Evolutionary conservation across 345 rosid species (phyloP).

Genomic region (Iberis pinnata): DNA sequence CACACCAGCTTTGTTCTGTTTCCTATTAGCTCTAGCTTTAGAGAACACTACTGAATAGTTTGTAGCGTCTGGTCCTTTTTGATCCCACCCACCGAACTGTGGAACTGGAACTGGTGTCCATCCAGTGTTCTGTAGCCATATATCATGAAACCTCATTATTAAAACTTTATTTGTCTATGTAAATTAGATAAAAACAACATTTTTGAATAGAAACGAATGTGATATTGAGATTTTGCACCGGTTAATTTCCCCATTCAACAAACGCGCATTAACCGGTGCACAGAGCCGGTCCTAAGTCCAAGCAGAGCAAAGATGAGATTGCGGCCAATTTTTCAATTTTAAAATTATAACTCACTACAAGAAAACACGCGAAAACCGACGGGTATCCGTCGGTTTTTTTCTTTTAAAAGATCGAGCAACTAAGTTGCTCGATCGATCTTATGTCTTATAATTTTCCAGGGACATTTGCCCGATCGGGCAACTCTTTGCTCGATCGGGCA

Average conservation of each 20-base stretch:
- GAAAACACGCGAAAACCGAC: no score
- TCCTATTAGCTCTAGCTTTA: constrained; percentile 60
- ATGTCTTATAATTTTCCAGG: no score
- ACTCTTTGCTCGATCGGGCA: no score
- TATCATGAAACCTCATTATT: background rate
- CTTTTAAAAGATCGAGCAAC: no score
- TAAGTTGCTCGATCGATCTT: no score
- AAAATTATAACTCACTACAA: no score
- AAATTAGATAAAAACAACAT: background rate
- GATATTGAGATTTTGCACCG: constrained; percentile 19
- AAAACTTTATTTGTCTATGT: no score
- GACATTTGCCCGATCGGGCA: no score
- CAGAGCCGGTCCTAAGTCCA: no score
- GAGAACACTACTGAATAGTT: constrained; percentile 62
- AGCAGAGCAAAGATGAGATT: no score
- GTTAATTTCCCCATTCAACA: constrained; percentile 24
- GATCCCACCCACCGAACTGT: constrained; percentile 82
- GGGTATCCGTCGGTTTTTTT: no score
- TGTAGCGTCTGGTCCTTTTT: constrained; percentile 35
- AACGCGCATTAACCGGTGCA: constrained; percentile 28
- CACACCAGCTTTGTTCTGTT: constrained; percentile 28
- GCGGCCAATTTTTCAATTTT: no score
- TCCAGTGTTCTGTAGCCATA: constrained; percentile 33
- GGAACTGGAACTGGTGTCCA: constrained; percentile 58
- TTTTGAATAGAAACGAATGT: background rate